phyloP scores from a whole-genome alignment of 805 yeast genomes.

The Wickerhamiella slavikovae region DNA sequence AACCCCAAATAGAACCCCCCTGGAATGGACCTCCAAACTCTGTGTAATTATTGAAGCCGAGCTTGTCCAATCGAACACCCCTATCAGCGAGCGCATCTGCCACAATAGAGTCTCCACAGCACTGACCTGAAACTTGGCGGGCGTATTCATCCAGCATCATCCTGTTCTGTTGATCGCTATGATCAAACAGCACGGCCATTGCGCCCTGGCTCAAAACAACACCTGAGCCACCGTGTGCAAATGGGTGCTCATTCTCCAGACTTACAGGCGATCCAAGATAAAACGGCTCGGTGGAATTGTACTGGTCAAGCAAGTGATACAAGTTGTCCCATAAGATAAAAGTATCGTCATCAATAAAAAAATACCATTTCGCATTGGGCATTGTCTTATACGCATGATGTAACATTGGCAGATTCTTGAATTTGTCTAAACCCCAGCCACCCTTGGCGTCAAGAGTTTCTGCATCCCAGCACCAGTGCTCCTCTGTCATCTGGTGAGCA shows the following conservation, averaged over 20 bases:
- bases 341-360: conserved; percentile 19
- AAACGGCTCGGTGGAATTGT: conserved; percentile 13
- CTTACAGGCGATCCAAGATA: conserved; percentile 18
- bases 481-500: conserved; percentile 10
- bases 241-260: too few species aligned
- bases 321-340: conserved; percentile 15
- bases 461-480: conserved; percentile 12
- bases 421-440: conserved; percentile 20
- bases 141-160: conserved; percentile 10
- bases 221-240: conserved; percentile 23
- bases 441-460: conserved; percentile 6
- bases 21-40: conserved; percentile 13
- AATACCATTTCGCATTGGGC: conserved; percentile 18
- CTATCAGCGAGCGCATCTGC: conserved; percentile 12
- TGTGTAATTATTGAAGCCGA: conserved; percentile 2
- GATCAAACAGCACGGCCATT: conserved; percentile 12
- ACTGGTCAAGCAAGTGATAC: conserved; percentile 8
- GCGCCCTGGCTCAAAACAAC: conserved; percentile 18
- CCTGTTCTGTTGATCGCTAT: too few species aligned
- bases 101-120: conserved; percentile 21
- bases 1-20: conserved; percentile 13
- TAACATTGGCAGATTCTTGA: conserved; percentile 20
- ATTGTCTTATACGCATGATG: conserved; percentile 15
- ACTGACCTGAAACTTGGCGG: conserved; percentile 8
- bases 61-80: conserved; percentile 4